Base-by-base conservation (phyloP, 2,329 filamentous ascomycete genomes). In the Colletotrichum sp. region DNA sequence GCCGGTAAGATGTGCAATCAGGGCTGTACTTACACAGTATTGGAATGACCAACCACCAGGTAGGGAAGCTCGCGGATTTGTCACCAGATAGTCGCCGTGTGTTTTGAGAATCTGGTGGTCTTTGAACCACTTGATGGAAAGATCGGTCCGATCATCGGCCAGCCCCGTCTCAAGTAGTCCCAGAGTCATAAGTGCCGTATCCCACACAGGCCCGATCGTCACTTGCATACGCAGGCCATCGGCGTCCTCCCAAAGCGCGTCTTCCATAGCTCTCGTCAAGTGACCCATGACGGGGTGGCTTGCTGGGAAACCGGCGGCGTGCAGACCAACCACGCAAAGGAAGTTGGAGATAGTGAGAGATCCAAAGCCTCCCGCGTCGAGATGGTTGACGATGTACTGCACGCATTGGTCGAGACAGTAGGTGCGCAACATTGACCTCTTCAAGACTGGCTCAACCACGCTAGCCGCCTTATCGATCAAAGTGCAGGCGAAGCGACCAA, bases 11-110 rank as follows among this genome's bases (percentile, higher is more conserved):
- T n/a, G n/a, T n/a, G n/a, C n/a, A n/a, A n/a, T 39, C 13, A 24
- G 8, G n/a, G 1, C 2, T 13, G 28, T 15, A 16, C 70, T 52
- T 36, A 72, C 70, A 6, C 63, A 60, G 5, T 72, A 72, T 15
- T 72, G 70, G 6, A 72, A 72, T 10, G 70, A 67, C 70, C 70
- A 72, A 16, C 70, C 70, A 2, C 70, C 70, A 26, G 70, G 70
- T 0, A 72, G 62, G 3, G 63, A 18, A 15, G 62, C 70, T 36
- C 69, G 57, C 1, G 62, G 62, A 1, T 67, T 67, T 0, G 26
- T 67, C 9, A 67, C 63, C 6, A 60, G 24, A 16, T 72, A 72
- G 62, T 72, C 70, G 49, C 70, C 70, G n/a, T 67, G 70, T 5
- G 52, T 60, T 32, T 59, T 60, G 18, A 72, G 52, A 18, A 72